A percentile compares a stretch with the other conserved stretches of the same genome.
Conservation (phyloP, 768 basidiomycete species). For the Mycena epipterygia region DNA sequence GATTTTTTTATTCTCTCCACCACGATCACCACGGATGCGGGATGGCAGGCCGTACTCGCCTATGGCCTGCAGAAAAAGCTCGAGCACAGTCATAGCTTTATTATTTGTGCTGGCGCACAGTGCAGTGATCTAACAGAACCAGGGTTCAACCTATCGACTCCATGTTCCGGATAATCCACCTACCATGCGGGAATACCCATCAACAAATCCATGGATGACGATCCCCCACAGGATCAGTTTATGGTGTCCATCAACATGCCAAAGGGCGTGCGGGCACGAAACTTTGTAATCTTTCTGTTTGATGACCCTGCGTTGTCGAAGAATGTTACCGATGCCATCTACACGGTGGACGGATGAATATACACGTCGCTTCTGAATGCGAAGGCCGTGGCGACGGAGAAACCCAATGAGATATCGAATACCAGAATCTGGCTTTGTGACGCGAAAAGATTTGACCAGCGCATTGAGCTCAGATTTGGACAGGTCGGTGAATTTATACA, state of each 20-base stretch:
- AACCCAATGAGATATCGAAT: slow-evolving; percentile 41
- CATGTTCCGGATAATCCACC: background rate
- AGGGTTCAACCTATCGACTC: background rate
- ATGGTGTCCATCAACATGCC: slow-evolving; percentile 45
- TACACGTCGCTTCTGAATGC: slow-evolving; percentile 35
- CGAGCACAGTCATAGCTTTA: slow-evolving; percentile 20
- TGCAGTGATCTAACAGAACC: slow-evolving; percentile 8
- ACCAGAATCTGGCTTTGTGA: slow-evolving; percentile 29
- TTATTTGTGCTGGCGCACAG: slow-evolving; percentile 34
- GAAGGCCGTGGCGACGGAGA: slow-evolving; percentile 35
- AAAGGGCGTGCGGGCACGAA: slow-evolving; percentile 35
- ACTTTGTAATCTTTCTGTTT: slow-evolving; percentile 34
- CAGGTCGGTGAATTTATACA: slow-evolving; percentile 15
- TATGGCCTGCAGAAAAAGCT: slow-evolving; percentile 12
- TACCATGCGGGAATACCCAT: slow-evolving; percentile 49
- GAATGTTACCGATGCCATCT: slow-evolving; percentile 34
- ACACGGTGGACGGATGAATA: slow-evolving; percentile 34
- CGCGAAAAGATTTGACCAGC: slow-evolving; percentile 25
- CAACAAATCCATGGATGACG: slow-evolving; percentile 45
- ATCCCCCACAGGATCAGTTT: slow-evolving; percentile 44
- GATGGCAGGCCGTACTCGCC: slow-evolving; percentile 33
- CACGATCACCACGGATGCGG: slow-evolving; percentile 40
- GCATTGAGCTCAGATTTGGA: slow-evolving; percentile 13
- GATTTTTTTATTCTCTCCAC: slow-evolving; percentile 43
- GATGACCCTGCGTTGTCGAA: slow-evolving; percentile 31